Evolutionary conservation across 805 yeast species (phyloP), one percentile per base, ranked within the genome.

Genomic region (Monosporozyma aquatica): DNA sequence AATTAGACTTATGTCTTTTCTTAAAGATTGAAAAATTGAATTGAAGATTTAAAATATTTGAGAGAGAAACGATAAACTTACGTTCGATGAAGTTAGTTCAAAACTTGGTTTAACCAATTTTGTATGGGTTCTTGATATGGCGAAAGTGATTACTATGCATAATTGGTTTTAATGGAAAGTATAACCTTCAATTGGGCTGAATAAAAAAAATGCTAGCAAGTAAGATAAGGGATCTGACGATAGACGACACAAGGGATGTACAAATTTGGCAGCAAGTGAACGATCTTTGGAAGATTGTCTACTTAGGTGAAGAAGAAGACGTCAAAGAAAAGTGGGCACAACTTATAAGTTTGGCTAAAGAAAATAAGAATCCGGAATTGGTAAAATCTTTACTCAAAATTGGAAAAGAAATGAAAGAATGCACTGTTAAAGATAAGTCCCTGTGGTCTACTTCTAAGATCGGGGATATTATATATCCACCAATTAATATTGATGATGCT

Each of bases 401-500:
- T 6, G 47, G 35, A 34, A 47, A 49, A 8, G 41, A 43, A n/a
- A 21, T 47, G 13, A 47, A 46, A 15, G 18, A 21, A 11, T 18
- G 37, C 5, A 40, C 44, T 13, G 25, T 44, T 10, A 46, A 47
- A 13, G 43, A 44, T 5, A 52, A 48, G 22, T 27, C 53, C 5
- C 30, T 47, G 5, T 59, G 64, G 65, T 30, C 49, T 6, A 58
- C 61, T 18, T 55, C 62, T 1, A 38, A 38, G 4, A 39, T 54
- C 3, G 33, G 40, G 10, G 40, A 41, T 11, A 42, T 41, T 6
- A 36, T 50, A n/a, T 59, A 53, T 42, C 62, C 62, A 4, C 64
- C 65, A 2, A 36, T 59, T 8, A 15, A 34, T 20, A 46, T 53
- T 5, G 42, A 44, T 9, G 38, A 38, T 13, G 58, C 56, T 1